Evolutionary conservation across 1,284 basidiomycete genomes (phyloP).

Genomic region (Pseudozyma sp.): DNA sequence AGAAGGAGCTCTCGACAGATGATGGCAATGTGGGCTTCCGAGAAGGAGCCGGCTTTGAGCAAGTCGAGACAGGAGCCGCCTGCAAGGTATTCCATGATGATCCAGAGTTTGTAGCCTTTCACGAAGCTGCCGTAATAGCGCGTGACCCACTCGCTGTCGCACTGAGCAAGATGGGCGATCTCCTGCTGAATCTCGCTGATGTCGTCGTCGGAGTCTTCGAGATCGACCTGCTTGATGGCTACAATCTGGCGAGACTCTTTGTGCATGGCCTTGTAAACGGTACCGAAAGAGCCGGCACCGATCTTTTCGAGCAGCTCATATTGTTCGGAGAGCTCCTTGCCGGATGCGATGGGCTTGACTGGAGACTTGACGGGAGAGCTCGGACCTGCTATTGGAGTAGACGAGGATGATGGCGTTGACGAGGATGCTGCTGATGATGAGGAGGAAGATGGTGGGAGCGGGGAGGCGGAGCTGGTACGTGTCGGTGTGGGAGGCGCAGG

Average conservation of each 20-base stretch:
- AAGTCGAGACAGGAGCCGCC: slow-evolving; percentile 98
- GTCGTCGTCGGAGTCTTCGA: slow-evolving; percentile 70
- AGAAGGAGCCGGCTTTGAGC: slow-evolving; percentile 88
- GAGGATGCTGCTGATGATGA: slow-evolving; percentile 4
- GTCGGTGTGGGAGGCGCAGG: slow-evolving; percentile 38
- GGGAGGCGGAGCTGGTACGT: slow-evolving; percentile 40
- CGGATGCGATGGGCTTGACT: slow-evolving; percentile 40
- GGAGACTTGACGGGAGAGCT: slow-evolving; percentile 36
- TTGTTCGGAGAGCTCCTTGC: slow-evolving; percentile 70
- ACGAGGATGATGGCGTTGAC: background rate
- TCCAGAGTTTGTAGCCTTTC: slow-evolving; percentile 96
- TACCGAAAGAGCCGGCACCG: slow-evolving; percentile 96
- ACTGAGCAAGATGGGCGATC: slow-evolving; percentile 92
- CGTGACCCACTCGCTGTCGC: slow-evolving; percentile 95
- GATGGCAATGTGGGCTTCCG: slow-evolving; percentile 91
- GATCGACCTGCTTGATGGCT: slow-evolving; percentile 92
- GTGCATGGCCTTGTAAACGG: slow-evolving; percentile 91
- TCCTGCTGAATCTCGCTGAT: slow-evolving; percentile 85
- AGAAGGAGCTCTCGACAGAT: slow-evolving; percentile 90
- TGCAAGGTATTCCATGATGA: slow-evolving; percentile 98
- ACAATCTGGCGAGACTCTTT: slow-evolving; percentile 92
- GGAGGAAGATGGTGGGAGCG: slow-evolving; percentile 17
- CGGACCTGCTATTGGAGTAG: slow-evolving; percentile 35
- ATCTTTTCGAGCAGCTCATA: slow-evolving; percentile 94
- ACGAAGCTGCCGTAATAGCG: slow-evolving; percentile 97